A percentile compares a stretch with the other conserved stretches of the same genome.
Conservation (phyloP, 495 filamentous ascomycete species). For the Pseudevernia furfuracea region DNA sequence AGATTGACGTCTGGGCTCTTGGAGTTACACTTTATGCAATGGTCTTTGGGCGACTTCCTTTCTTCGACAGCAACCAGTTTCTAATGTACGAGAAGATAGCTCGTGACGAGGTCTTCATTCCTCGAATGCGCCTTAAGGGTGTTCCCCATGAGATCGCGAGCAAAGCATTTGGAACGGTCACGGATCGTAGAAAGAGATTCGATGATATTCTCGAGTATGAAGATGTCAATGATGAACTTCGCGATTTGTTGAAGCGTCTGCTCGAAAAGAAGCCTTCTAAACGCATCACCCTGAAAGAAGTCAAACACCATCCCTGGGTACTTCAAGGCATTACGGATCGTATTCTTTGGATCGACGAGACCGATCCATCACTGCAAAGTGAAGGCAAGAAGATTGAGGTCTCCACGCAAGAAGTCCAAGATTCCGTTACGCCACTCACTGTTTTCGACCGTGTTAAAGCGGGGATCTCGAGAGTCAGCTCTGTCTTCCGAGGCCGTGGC, state of each 20-base stretch:
- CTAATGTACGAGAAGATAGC: constrained; percentile 84
- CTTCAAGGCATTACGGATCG: constrained; percentile 70
- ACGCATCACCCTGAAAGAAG: constrained; percentile 81
- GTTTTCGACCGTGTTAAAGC: constrained; percentile 70
- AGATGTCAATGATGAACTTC: constrained; percentile 70
- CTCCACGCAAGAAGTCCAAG: constrained; percentile 78
- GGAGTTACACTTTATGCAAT: constrained; percentile 94
- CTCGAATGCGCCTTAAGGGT: constrained; percentile 67
- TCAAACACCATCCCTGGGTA: constrained; percentile 96
- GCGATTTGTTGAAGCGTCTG: constrained; percentile 72
- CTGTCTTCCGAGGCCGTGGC: constrained; percentile 28
- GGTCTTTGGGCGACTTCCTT: constrained; percentile 86
- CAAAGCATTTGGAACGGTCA: constrained; percentile 43
- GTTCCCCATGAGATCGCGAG: constrained; percentile 36
- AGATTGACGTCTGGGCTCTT: constrained; percentile 95
- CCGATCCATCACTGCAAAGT: constrained; percentile 72
- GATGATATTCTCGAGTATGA: constrained; percentile 76
- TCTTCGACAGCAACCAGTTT: constrained; percentile 83
- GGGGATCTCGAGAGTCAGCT: constrained; percentile 45
- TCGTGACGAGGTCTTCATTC: constrained; percentile 83
- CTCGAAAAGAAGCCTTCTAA: constrained; percentile 82
- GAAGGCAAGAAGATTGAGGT: constrained; percentile 89
- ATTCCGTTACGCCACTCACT: constrained; percentile 81
- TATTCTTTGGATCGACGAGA: constrained; percentile 80
- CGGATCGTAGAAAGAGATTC: constrained; percentile 44